Conservation (phyloP, 441 rosid genomes). For the Isatis lusitanica region DNA sequence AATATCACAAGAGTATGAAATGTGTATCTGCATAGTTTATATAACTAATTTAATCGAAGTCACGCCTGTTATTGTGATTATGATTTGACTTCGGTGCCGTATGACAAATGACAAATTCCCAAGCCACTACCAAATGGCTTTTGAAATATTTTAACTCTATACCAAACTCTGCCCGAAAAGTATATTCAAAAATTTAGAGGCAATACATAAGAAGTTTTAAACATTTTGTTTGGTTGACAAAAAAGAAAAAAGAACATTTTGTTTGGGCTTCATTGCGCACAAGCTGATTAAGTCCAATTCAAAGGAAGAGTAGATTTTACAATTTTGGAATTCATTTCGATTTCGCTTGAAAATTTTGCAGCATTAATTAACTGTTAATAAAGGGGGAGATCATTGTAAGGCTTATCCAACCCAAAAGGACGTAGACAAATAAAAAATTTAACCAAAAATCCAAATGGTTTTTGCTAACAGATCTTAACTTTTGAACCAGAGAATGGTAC, state of each 20-base stretch:
- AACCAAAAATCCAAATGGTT: background rate
- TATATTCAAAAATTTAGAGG: background rate
- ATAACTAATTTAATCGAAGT: background rate
- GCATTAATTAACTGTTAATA: background rate
- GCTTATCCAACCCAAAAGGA: background rate
- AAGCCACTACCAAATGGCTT: conserved; percentile 20
- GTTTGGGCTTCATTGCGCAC: background rate
- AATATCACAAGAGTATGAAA: background rate
- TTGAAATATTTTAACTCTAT: background rate
- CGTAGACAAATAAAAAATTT: background rate
- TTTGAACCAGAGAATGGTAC: background rate
- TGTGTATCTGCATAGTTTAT: background rate
- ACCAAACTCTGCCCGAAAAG: background rate
- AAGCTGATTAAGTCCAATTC: background rate
- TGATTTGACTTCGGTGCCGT: conserved; percentile 19
- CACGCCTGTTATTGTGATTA: conserved; percentile 15
- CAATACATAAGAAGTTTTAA: background rate
- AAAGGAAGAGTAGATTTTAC: background rate
- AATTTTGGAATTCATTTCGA: background rate
- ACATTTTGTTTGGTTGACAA: too few species aligned
- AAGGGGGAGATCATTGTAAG: background rate
- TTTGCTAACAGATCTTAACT: background rate
- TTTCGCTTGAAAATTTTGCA: background rate
- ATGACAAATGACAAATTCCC: conserved; percentile 25
- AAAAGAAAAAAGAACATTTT: too few species aligned